Conservation (phyloP, 2,329 filamentous ascomycete genomes). For the Phialocephala sp. region DNA sequence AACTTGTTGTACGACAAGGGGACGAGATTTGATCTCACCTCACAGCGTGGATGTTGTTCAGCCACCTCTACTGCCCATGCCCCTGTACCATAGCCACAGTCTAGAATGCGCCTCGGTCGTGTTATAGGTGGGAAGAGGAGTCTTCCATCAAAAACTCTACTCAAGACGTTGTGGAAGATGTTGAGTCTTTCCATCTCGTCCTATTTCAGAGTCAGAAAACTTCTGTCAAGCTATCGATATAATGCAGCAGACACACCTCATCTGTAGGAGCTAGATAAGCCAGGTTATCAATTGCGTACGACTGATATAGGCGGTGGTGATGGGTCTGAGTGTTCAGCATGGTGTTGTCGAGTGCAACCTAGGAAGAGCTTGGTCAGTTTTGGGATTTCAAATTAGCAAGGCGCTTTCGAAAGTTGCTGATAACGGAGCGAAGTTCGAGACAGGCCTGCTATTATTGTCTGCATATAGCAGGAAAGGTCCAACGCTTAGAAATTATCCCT, state of each 20-base stretch:
- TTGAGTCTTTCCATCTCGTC: slow-evolving; percentile 71
- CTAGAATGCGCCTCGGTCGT: slow-evolving; percentile 63
- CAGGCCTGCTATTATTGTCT: background rate
- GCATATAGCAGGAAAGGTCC: background rate
- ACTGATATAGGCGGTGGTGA: slow-evolving; percentile 70
- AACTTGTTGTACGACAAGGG: background rate
- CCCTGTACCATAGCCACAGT: slow-evolving; percentile 75
- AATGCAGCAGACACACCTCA: slow-evolving; percentile 57
- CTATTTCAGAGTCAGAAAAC: slow-evolving; percentile 8
- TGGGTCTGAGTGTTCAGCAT: slow-evolving; percentile 64
- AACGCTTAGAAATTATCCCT: background rate
- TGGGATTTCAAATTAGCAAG: background rate
- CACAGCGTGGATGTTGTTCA: slow-evolving; percentile 64
- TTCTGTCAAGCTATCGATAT: background rate
- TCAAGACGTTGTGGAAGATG: slow-evolving; percentile 66
- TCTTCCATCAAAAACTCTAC: slow-evolving; percentile 67
- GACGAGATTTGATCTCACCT: slow-evolving; percentile 53
- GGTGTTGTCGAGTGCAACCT: slow-evolving; percentile 57
- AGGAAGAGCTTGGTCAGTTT: slow-evolving; percentile 20
- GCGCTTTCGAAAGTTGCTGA: background rate
- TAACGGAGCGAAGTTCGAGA: background rate
- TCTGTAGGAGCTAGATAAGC: slow-evolving; percentile 74
- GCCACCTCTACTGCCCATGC: slow-evolving; percentile 75
- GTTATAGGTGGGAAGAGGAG: slow-evolving; percentile 73
- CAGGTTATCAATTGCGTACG: slow-evolving; percentile 66